Evolutionary conservation across 257 asterid genomes (phyloP), one percentile per base, ranked within the genome.

Genomic region (Scutellaria minor): DNA sequence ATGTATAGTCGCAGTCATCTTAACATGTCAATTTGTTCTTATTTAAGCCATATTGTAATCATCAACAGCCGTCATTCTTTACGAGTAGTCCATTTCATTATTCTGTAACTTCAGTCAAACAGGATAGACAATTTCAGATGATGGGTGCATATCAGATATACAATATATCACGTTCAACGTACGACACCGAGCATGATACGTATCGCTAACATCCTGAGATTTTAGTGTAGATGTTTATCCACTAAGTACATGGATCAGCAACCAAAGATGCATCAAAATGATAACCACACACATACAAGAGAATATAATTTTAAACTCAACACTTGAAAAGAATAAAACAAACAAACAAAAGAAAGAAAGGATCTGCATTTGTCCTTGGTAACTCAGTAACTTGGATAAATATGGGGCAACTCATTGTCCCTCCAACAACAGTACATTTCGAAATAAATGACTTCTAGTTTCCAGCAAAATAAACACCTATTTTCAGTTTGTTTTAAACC

Each of bases 401-500:
- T 1, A 53, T 10, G 18, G 13, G 7, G 70, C 15, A 52, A 15
- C 44, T 48, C 70, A 22, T 56, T 3, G 47, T 71, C 15, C 24
- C 40, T 54, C 10, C 10, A 35, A 51, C 52, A 47, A 53, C 22
- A 3, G 7, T 10, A 55, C 40, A 61, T 61, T 61, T 12, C 5
- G n/a, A 27, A 65, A 45, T 70, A 53, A 58, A 6, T n/a, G 2
- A 18, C 13, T 27, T 12, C 60, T n/a, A 20, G 42, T 64, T 22
- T 41, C 52, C 20, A 3, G 51, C 10, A 7, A 27, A 72, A 31
- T 22, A 65, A 45, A 65, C 61, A 53, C 24, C 66, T 63, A 46
- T 42, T 56, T 54, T 58, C 58, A 39, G 73, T 47, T 65, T 66
- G 52, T 51, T 77, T 51, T 50, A 65, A 10, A 12, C 56, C 68